Percentiles rank a stretch among this genome's conserved stretches.
These are phyloP conservation scores for Singerocomus inundabilis DNA, from an alignment of 1,284 basidiomycete genomes.

Conservation along the genomic window DNA sequence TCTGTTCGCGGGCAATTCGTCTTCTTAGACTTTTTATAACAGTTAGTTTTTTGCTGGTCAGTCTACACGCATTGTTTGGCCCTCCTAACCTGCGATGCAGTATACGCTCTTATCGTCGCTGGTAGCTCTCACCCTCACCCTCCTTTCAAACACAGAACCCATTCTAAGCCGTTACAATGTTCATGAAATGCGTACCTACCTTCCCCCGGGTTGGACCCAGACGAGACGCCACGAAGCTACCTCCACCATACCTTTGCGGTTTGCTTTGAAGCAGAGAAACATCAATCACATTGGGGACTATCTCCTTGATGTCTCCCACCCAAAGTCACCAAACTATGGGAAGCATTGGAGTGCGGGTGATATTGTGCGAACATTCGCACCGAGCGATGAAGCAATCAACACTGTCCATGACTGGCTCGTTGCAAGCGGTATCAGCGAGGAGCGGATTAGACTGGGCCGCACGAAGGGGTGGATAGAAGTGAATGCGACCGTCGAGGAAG, in stretches of 20 bases:
- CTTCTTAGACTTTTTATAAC: too few relatives aligned
- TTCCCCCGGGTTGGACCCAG: conserved; percentile 35
- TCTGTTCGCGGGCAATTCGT: too few relatives aligned
- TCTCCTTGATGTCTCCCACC: conserved; percentile 43
- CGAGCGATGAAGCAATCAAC: conserved; percentile 36
- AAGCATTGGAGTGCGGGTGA: conserved; percentile 42
- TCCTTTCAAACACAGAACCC: conserved; percentile 10
- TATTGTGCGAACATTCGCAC: conserved; percentile 40
- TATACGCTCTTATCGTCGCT: conserved; percentile 2
- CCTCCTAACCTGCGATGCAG: conserved; percentile 8
- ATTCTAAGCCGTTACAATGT: conserved; percentile 5
- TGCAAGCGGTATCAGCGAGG: conserved; percentile 30
- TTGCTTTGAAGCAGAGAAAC: conserved; percentile 43
- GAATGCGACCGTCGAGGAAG: conserved; percentile 38
- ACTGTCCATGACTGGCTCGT: conserved; percentile 42
- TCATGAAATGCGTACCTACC: conserved; percentile 35
- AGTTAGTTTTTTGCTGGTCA: too few relatives aligned
- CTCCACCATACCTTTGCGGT: conserved; percentile 36
- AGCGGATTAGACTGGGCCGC: conserved; percentile 19
- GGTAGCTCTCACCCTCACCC: conserved; percentile 12
- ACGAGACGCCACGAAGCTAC: conserved; percentile 28
- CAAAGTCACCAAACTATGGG: conserved; percentile 42
- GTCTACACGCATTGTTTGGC: background rate
- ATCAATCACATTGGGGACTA: conserved; percentile 36
- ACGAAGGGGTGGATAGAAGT: conserved; percentile 41